These are phyloP conservation scores for Mycena epipterygia DNA, from an alignment of 768 basidiomycete genomes.

Conservation along the genomic window DNA sequence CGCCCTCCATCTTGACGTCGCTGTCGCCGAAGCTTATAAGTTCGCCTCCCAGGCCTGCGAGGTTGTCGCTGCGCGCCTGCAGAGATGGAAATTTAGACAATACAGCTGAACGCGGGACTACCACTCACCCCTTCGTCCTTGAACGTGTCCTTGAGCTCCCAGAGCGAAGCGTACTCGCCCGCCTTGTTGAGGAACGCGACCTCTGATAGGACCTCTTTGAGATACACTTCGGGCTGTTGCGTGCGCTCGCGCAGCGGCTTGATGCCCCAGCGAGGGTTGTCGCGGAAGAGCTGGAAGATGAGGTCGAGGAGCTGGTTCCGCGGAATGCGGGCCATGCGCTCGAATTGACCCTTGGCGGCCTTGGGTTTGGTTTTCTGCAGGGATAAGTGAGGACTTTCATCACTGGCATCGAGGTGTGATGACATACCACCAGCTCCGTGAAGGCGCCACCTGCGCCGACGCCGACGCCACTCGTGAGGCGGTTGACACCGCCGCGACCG, in stretches of 20 bases:
- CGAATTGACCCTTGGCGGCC: conserved; percentile 77
- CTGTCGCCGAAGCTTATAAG: conserved; percentile 34
- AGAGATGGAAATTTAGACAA: not conserved
- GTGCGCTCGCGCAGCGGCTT: conserved; percentile 82
- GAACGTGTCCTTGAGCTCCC: conserved; percentile 84
- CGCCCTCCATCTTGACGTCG: conserved; percentile 66
- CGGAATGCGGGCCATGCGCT: conserved; percentile 93
- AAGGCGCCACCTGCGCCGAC: conserved; percentile 71
- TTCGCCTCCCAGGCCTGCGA: conserved; percentile 54
- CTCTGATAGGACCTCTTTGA: conserved; percentile 85
- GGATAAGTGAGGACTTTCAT: conserved; percentile 22
- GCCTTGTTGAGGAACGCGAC: conserved; percentile 83
- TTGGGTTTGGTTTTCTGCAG: conserved; percentile 77
- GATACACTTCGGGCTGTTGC: conserved; percentile 88
- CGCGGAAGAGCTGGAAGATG: conserved; percentile 83
- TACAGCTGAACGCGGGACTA: not conserved
- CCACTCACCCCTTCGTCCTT: conserved; percentile 68
- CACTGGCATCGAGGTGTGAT: conserved; percentile 17
- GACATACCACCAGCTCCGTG: conserved; percentile 74
- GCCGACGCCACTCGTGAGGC: conserved; percentile 82
- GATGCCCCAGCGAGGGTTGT: conserved; percentile 87
- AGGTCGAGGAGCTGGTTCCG: conserved; percentile 89
- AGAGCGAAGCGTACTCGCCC: conserved; percentile 85
- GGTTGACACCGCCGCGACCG: conserved; percentile 81
- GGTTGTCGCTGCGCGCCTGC: conserved; percentile 52